Percentiles rank a stretch among this genome's conserved stretches.
Evolutionary conservation across 2,329 filamentous ascomycete species (phyloP).

Genomic region (Albifimbria verrucaria): DNA sequence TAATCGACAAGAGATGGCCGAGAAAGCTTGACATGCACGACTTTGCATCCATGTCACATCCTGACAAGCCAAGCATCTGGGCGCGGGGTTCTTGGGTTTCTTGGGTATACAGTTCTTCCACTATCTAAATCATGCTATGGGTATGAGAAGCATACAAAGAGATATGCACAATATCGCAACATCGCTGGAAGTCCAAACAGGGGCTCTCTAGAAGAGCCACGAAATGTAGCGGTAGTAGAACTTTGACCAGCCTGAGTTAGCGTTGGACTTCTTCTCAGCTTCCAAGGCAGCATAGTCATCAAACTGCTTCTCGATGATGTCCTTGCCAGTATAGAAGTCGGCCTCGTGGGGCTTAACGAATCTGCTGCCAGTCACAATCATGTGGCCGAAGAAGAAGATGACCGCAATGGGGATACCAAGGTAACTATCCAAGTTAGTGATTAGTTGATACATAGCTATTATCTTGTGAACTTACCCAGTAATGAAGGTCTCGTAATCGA

Average conservation of each 20-base stretch:
- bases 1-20: too few species aligned
- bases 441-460: too few species aligned
- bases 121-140: not conserved
- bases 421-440: too few species aligned
- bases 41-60: too few species aligned
- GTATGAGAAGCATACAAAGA: not conserved
- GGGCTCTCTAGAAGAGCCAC: conserved; percentile 24
- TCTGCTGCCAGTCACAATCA: conserved; percentile 49
- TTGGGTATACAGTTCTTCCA: not conserved
- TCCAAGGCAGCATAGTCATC: conserved; percentile 56
- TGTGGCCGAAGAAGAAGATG: conserved; percentile 64
- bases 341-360: conserved; percentile 53
- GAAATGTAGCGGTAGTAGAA: conserved; percentile 30
- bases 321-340: conserved; percentile 69
- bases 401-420: conserved; percentile 72
- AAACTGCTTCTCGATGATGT: conserved; percentile 68
- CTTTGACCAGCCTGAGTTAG: conserved; percentile 17
- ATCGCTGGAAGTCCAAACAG: not conserved
- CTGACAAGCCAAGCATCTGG: too few species aligned
- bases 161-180: not conserved
- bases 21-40: too few species aligned
- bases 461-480: too few species aligned
- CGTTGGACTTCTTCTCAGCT: conserved; percentile 14
- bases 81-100: too few species aligned
- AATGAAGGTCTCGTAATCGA: conserved; percentile 71